Evolutionary conservation across 2,329 filamentous ascomycete species (phyloP).

Genomic region (Colletotrichum sp.): DNA sequence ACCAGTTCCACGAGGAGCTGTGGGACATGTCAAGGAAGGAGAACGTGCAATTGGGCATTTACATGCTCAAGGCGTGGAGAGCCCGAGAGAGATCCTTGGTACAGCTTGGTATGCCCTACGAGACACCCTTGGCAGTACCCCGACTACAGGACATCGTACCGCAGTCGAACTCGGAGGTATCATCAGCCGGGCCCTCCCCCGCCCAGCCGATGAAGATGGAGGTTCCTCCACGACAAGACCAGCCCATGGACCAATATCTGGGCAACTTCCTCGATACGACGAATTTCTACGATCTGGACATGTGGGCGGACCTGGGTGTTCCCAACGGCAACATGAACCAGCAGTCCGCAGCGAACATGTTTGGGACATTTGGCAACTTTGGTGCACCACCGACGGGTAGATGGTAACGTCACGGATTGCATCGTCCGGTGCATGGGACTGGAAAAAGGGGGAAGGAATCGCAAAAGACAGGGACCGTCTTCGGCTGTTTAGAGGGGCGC

Average conservation of each 20-base stretch:
- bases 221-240: slow-evolving; percentile 24
- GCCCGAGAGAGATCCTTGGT: slow-evolving; percentile 48
- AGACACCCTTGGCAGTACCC: slow-evolving; percentile 50
- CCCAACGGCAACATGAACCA: slow-evolving; percentile 12
- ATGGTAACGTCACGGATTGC: neutral
- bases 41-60: slow-evolving; percentile 49
- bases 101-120: slow-evolving; percentile 39
- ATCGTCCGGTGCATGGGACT: neutral
- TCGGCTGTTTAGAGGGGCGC: neutral
- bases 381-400: slow-evolving; percentile 14
- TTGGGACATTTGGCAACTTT: slow-evolving; percentile 21
- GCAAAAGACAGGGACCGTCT: neutral
- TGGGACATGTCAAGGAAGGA: slow-evolving; percentile 51
- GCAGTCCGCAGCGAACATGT: slow-evolving; percentile 14
- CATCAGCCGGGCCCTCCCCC: slow-evolving; percentile 30
- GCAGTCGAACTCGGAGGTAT: slow-evolving; percentile 36
- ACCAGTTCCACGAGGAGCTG: slow-evolving; percentile 55
- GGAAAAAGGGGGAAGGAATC: neutral
- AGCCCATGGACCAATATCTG: slow-evolving; percentile 47
- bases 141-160: slow-evolving; percentile 49
- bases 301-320: slow-evolving; percentile 37
- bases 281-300: slow-evolving; percentile 48
- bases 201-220: slow-evolving; percentile 28
- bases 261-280: slow-evolving; percentile 48
- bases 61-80: slow-evolving; percentile 58